phyloP scores from a whole-genome alignment of 2,329 filamentous ascomycete genomes.

The Huntiella abstrusa region DNA sequence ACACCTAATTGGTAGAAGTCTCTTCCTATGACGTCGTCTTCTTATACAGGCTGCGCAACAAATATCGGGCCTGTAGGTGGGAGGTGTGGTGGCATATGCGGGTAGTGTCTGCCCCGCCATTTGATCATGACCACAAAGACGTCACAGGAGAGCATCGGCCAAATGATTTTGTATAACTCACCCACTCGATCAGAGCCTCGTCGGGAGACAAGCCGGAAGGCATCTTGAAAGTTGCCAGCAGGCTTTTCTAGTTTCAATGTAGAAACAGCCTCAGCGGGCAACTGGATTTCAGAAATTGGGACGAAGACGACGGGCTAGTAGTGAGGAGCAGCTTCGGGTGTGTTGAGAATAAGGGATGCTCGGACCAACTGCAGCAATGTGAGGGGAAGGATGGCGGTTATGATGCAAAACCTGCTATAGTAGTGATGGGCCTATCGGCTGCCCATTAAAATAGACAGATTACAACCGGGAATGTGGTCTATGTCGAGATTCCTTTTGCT shows the following conservation, averaged over 20 bases:
- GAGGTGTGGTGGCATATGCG: no score
- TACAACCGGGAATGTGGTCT: no score
- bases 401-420: not conserved
- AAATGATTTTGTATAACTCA: constrained; percentile 3
- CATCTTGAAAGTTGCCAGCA: constrained; percentile 5
- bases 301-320: not conserved
- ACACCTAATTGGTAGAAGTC: not conserved
- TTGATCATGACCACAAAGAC: not conserved
- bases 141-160: constrained; percentile 1
- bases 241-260: not conserved
- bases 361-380: not conserved
- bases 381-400: not conserved
- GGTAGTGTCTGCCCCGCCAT: not conserved
- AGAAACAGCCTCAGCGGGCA: constrained; percentile 8
- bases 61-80: no score
- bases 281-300: not conserved
- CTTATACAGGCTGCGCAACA: not conserved
- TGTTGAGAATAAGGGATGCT: constrained; percentile 2
- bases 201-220: constrained; percentile 7
- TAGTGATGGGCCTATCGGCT: no score
- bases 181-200: constrained; percentile 11
- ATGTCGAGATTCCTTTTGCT: no score
- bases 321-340: not conserved
- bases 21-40: not conserved
- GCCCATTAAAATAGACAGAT: no score